phyloP scores from a whole-genome alignment of 257 asterid genomes.

The Petrea volubilis region DNA sequence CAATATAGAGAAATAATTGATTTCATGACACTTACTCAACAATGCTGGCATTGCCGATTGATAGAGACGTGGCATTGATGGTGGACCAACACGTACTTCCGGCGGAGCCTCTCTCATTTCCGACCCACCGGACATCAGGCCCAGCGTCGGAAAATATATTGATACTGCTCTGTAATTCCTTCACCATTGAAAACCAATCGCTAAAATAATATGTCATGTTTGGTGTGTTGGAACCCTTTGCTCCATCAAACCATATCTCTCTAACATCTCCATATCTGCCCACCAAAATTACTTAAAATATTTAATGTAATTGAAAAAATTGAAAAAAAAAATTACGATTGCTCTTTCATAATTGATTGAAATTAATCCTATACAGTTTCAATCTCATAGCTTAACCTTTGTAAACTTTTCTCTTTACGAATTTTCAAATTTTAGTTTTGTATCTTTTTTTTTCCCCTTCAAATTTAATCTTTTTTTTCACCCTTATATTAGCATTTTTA shows the following conservation, averaged over 20 bases:
- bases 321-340: too few species aligned
- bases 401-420: too few species aligned
- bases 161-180: slow-evolving; percentile 75
- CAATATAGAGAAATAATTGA: neutral
- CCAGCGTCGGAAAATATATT: slow-evolving; percentile 98
- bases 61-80: slow-evolving; percentile 68
- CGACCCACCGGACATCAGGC: slow-evolving; percentile 90
- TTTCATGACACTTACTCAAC: slow-evolving; percentile 37
- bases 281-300: neutral
- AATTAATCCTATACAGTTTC: too few species aligned
- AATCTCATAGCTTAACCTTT: too few species aligned
- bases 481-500: too few species aligned
- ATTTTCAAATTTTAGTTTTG: too few species aligned
- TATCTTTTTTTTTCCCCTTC: too few species aligned
- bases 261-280: slow-evolving; percentile 69
- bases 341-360: too few species aligned
- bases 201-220: slow-evolving; percentile 82
- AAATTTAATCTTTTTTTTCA: too few species aligned
- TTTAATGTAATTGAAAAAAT: too few species aligned
- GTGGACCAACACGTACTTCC: slow-evolving; percentile 92
- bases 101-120: slow-evolving; percentile 80
- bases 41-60: slow-evolving; percentile 69
- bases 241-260: slow-evolving; percentile 98
- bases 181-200: slow-evolving; percentile 90
- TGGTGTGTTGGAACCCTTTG: slow-evolving; percentile 77